Conservation (phyloP, 2,329 filamentous ascomycete species). For the Fusarium metavorans region DNA sequence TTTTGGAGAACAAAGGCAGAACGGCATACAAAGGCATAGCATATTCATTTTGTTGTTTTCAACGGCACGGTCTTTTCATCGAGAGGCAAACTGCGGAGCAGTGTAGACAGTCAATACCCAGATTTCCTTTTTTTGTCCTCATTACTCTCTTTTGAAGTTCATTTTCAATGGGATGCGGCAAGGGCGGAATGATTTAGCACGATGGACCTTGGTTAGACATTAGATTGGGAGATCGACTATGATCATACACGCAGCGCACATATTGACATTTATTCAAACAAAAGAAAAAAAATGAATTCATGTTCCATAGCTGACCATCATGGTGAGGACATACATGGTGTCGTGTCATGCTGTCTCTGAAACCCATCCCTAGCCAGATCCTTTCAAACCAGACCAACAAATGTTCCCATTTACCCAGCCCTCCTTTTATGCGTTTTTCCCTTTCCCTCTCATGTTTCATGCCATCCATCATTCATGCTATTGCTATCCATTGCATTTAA, state of each 20-base stretch:
- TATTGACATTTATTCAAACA: conserved; percentile 12
- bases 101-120: conserved; percentile 48
- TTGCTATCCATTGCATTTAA: conserved; percentile 6
- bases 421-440: conserved; percentile 67
- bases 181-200: background rate
- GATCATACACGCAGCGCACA: background rate
- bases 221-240: background rate
- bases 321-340: conserved; percentile 21
- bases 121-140: conserved; percentile 40
- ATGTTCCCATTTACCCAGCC: conserved; percentile 60
- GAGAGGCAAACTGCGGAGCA: conserved; percentile 41
- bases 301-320: conserved; percentile 31
- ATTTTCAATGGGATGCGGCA: background rate
- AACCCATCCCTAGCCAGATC: conserved; percentile 32
- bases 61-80: conserved; percentile 34
- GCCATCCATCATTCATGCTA: conserved; percentile 46
- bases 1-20: conserved; percentile 36
- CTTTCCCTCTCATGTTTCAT: conserved; percentile 46
- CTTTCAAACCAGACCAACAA: conserved; percentile 30
- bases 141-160: background rate
- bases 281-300: conserved; percentile 34
- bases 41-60: conserved; percentile 32
- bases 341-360: conserved; percentile 32
- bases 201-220: background rate
- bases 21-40: conserved; percentile 40